Evolutionary conservation across 306 rosid species (phyloP), one percentile per base, ranked within the genome.

Genomic region (Inga oerstediana): DNA sequence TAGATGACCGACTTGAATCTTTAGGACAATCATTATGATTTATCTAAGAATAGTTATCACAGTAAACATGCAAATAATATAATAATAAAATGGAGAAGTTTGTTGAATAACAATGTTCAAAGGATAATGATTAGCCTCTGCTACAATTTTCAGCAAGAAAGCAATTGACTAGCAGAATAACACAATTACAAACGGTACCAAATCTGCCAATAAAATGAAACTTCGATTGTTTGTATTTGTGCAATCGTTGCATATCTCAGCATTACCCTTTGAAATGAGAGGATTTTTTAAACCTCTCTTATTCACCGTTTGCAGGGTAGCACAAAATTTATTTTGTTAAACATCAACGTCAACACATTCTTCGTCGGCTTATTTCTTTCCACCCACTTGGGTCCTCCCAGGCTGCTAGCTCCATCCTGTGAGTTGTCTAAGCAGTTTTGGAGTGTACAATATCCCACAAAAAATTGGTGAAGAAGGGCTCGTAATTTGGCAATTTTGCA

Each of bases 401-500:
- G 20, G 35, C 37, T 73, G 8, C 62, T 11, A 6, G 35, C 62
- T 71, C 37, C 30, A 41, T 11, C 11, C 22, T 15, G 46, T 35
- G 14, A 35, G 16, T n/a, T 9, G 41, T 43, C 73, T 41, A 75
- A 1, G n/a, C 66, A 48, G 73, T 69, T 51, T 82, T 80, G 7
- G 49, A 8, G 72, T 74, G 64, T 6, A 87, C 52, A 73, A 82
- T 2, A 24, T 81, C 85, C 86, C 81, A 64, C 83, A 91, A 84
- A 79, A 91, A 93, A 70, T 86, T 45, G 1, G 91, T 90, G 74
- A 93, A 43, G 62, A 90, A 78, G 0, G 68, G 16, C 59, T 90
- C 93, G 65, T 76, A 93, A 73, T 61, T 48, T 5, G 95, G 93
- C 75, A 89, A 45, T 73, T 93, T 93, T 2, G 86, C 90, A 67